Conservation (phyloP, 768 basidiomycete species). For the Scleroderma bovista region DNA sequence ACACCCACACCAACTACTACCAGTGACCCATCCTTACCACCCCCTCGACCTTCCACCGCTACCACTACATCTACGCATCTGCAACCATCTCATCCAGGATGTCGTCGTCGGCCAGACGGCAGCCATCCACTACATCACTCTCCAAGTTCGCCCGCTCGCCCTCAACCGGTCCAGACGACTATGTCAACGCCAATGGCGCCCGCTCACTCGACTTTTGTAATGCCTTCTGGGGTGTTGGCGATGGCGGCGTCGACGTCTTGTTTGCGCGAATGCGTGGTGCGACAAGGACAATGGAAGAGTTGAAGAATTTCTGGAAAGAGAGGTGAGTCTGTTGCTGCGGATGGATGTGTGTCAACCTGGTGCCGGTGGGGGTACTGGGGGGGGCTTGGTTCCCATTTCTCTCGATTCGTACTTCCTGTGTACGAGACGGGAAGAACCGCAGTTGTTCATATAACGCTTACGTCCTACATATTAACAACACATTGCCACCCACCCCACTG, state of each 20-base stretch:
- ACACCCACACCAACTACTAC: neutral
- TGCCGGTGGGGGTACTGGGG: neutral
- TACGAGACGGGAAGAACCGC: neutral
- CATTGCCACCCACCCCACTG: neutral
- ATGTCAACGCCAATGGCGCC: constrained; percentile 17
- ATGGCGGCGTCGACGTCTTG: constrained; percentile 87
- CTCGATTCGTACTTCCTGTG: constrained; percentile 4
- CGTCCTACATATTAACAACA: neutral
- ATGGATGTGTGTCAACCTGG: neutral
- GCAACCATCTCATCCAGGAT: neutral
- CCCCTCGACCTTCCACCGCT: neutral
- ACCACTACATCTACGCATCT: neutral
- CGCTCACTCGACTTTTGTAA: constrained; percentile 89
- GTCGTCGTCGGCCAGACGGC: constrained; percentile 64
- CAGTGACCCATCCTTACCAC: neutral
- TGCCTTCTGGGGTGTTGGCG: constrained; percentile 87
- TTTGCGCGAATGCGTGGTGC: constrained; percentile 88
- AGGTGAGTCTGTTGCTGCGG: constrained; percentile 48
- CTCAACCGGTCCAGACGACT: constrained; percentile 32
- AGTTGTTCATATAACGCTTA: neutral
- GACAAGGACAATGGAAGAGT: constrained; percentile 80
- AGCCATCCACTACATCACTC: constrained; percentile 77
- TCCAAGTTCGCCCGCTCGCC: constrained; percentile 59
- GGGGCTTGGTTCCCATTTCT: neutral
- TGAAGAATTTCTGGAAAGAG: constrained; percentile 89